Evolutionary conservation across 306 rosid genomes (phyloP), one percentile per base, ranked within the genome.

Genomic region (Comarum palustre): DNA sequence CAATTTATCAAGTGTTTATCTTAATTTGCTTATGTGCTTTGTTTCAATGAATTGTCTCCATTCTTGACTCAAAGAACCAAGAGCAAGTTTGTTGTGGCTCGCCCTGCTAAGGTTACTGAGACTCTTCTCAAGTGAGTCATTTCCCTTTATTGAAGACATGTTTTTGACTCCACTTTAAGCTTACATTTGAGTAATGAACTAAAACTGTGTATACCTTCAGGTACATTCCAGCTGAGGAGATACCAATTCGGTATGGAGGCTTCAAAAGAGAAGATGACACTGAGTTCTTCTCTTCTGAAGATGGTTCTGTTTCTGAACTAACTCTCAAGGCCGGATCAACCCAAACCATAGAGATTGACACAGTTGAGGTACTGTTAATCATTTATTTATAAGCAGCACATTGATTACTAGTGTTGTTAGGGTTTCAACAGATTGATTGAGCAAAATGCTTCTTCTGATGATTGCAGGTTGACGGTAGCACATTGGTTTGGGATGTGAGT

Each of bases 51-150:
- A 24, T 63, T 92, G 43, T 82, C 90, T 58, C 87, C 98, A 32
- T 92, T 92, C 85, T 74, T 92, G 63, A 92, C 98, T 14, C 96
- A 88, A 78, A 82, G 98, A 86, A 92, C 92, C 38, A 92, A 81
- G 81, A 84, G 88, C 88, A 84, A 84, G 61, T 72, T 84, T n/a
- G 88, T 84, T 4, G 67, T 81, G 43, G 88, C 88, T 73, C 83
- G 88, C 22, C 88, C 88, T 0, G 79, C 83, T 1, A 81, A 80
- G 64, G 83, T 78, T 41, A 68, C 85, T 0, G 88, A 84, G 71
- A 84, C 88, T 75, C 88, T 84, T 58, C 76, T 84, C 55, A 78
- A 78, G 88, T 84, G 73, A 78, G 85, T 20, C 9, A 1, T 7
- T 8, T 38, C 2, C 45, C 24, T 41, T 6, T 47, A 27, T 36